Evolutionary conservation across 257 asterid species (phyloP).

Genomic region (Gentiana macrophylla): DNA sequence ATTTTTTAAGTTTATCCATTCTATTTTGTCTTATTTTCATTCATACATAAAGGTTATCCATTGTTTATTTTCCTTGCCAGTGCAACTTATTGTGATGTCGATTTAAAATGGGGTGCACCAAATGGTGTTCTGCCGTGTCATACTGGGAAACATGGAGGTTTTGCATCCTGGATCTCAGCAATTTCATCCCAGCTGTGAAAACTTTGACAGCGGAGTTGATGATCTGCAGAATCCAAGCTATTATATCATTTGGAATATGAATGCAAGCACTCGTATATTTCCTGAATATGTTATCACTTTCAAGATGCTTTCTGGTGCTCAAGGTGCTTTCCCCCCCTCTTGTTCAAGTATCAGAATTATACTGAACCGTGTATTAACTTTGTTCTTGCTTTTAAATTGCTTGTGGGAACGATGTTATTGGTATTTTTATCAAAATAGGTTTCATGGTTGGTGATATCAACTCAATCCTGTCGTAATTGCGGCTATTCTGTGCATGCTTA

Average conservation of each 20-base stretch:
- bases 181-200: slow-evolving; percentile 15
- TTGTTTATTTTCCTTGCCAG: slow-evolving; percentile 8
- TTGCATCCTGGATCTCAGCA: slow-evolving; percentile 19
- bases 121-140: slow-evolving; percentile 12
- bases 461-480: too few relatives aligned
- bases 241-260: slow-evolving; percentile 19
- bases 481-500: too few relatives aligned
- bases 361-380: not conserved
- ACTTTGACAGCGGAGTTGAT: slow-evolving; percentile 24
- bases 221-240: slow-evolving; percentile 15
- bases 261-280: slow-evolving; percentile 17
- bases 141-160: slow-evolving; percentile 16
- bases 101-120: slow-evolving; percentile 11
- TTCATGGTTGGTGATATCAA: not conserved
- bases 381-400: not conserved
- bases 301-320: slow-evolving; percentile 8
- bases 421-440: not conserved
- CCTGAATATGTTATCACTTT: slow-evolving; percentile 22
- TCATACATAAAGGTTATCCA: not conserved
- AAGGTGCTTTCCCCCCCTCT: not conserved
- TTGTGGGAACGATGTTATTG: not conserved
- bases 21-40: too few relatives aligned
- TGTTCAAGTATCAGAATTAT: not conserved
- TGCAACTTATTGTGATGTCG: slow-evolving; percentile 12
- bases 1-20: too few relatives aligned